Conservation (phyloP, 1,139 yeast species). For the Blastobotrys proliferans region DNA sequence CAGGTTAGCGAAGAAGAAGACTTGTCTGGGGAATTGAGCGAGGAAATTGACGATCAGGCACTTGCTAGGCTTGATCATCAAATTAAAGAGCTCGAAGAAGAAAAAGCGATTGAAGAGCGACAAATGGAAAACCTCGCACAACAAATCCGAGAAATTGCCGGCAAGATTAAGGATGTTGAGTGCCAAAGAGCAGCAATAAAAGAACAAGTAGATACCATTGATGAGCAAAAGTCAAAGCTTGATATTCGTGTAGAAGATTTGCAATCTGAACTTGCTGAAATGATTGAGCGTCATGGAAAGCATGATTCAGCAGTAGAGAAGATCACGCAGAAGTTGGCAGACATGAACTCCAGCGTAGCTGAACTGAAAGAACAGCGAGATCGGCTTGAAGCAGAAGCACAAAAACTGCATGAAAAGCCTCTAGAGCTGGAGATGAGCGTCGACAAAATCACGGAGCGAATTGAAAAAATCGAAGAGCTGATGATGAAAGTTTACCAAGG, state of each 20-base stretch:
- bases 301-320: too few species aligned
- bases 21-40: conserved; percentile 10
- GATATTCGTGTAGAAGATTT: neutral
- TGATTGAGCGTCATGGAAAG: too few species aligned
- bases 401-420: conserved; percentile 13
- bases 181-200: neutral
- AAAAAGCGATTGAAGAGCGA: neutral
- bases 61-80: neutral
- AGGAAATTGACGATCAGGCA: conserved; percentile 1
- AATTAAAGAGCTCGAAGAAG: neutral
- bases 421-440: neutral
- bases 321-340: too few species aligned
- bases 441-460: neutral
- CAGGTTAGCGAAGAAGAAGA: neutral
- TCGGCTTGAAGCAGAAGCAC: conserved; percentile 4
- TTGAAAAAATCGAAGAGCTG: neutral
- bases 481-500: neutral
- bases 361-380: conserved; percentile 1
- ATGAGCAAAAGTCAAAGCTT: neutral
- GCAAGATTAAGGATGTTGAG: neutral
- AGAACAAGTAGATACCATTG: neutral
- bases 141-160: conserved; percentile 20
- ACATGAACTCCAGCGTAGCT: too few species aligned
- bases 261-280: neutral
- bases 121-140: neutral